Evolutionary conservation across 257 asterid genomes (phyloP), one percentile per base, ranked within the genome.

Genomic region (Gentiana dahurica): DNA sequence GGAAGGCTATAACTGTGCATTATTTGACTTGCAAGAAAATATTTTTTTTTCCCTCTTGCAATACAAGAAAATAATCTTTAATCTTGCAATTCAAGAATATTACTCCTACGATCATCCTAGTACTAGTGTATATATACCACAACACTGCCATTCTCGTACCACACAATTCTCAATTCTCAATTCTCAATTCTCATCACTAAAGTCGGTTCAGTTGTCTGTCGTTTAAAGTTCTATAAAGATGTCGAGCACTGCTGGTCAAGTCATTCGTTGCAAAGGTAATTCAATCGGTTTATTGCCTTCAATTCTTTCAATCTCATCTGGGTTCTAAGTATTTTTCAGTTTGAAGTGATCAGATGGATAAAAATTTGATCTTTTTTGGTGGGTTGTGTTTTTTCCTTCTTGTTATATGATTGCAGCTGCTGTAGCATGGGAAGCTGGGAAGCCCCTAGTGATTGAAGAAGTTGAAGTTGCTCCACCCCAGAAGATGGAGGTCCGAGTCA

Each of bases 391-490:
- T 54, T 33, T 57, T n/a, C 8, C 1, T 58, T 15, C 5, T n/a
- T 11, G 43, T 49, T 34, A 64, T 49, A 3, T 32, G 64, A 48
- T 38, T 62, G 57, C 39, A 89, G 97, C 95, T 11, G 97, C 97
- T 38, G 84, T 89, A 67, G 77, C 95, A 32, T 89, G 95, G 97
- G 97, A 90, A 58, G 84, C 97, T 0, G 91, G 94, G 58, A 86
- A 90, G 69, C 97, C 97, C 1, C 62, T 90, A 70, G 96, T 79
- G 80, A 82, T 90, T 2, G 96, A 90, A 57, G 85, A 86, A 65
- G 87, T 86, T 13, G 96, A 90, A 69, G 97, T 90, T 76, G 90
- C 94, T 12, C 95, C 97, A 5, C 97, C 97, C 38, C 97, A 89
- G 77, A 80, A 82, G 52, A 72, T 71, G 83, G 97, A 86, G 69